Evolutionary conservation across 2,329 filamentous ascomycete species (phyloP).

Genomic region (Fusarium subtropicale): DNA sequence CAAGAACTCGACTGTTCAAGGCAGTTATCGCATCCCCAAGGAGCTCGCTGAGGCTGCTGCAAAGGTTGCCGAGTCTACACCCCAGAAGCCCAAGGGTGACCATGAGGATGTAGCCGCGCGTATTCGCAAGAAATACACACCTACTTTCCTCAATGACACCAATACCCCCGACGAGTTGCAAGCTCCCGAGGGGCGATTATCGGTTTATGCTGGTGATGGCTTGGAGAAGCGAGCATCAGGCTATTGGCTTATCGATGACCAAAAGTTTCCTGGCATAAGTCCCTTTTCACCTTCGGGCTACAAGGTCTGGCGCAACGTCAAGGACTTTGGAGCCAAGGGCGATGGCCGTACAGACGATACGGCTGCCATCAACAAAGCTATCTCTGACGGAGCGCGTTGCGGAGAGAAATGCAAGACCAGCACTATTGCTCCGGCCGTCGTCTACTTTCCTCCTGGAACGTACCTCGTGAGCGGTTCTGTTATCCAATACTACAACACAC

Average conservation of each 20-base stretch:
- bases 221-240: constrained; percentile 16
- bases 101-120: constrained; percentile 11
- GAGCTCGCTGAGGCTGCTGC: constrained; percentile 23
- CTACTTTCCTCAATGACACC: constrained; percentile 12
- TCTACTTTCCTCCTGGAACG: constrained; percentile 58
- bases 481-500: constrained; percentile 72
- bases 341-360: constrained; percentile 60
- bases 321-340: constrained; percentile 54
- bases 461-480: constrained; percentile 69
- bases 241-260: constrained; percentile 19
- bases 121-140: constrained; percentile 16
- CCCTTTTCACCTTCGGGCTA: constrained; percentile 31
- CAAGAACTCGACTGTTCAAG: constrained; percentile 1
- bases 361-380: constrained; percentile 63
- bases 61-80: constrained; percentile 12
- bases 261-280: constrained; percentile 13
- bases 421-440: constrained; percentile 40
- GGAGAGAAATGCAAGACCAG: constrained; percentile 49
- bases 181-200: constrained; percentile 10
- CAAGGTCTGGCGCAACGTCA: constrained; percentile 53
- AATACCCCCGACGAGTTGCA: constrained; percentile 13
- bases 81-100: constrained; percentile 16
- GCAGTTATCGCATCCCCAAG: constrained; percentile 16
- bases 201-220: constrained; percentile 6
- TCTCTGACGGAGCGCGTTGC: constrained; percentile 54